Evolutionary conservation across 2,329 filamentous ascomycete genomes (phyloP), one percentile per base, ranked within the genome.

Genomic region (Diaporthe vaccinii): DNA sequence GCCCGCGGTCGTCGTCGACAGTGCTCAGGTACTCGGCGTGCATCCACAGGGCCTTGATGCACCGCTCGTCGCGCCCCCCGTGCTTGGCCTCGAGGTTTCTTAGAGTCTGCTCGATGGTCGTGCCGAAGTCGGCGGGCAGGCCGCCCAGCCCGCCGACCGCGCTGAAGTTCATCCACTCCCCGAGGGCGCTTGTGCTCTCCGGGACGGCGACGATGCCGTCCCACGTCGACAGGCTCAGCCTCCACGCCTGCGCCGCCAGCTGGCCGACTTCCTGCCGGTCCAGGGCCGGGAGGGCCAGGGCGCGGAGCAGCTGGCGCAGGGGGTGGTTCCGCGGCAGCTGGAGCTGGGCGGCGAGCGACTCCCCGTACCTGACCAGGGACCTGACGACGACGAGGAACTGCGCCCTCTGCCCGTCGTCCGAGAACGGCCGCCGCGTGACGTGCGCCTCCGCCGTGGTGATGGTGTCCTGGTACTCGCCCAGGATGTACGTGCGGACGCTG

Each of bases 331-430:
- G 44, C 25, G 62, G 44, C 28, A 67, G 44, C 20, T 17, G 62
- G 28, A 39, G 28, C 22, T 36, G 28, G 5, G 69, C n/a, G 59
- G 59, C 28, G 3, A 75, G 25, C 10, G 57, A 58, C 7, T 70
- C 69, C 3, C 58, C 74, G 53, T 75, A 73, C 10, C n/a, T 31
- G 20, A 75, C 51, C 5, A 75, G 59, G 17, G 74, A 53, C 28
- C n/a, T 67, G 39, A 75, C 25, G 15, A 73, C 74, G 39, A 53
- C 34, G 5, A 71, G 65, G 31, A 75, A 75, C 51, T 75, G 74
- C 22, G 10, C 31, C 12, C 62, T n/a, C 51, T 46, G 53, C 17
- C 22, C 31, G 7, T 55, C 68, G 31, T 68, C 59, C 6, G 17
- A n/a, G 39, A 51, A 44, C 22, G 58, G 68, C 20, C 59, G 65